Percentiles rank a stretch among this genome's conserved stretches.
These are phyloP conservation scores for Geotrichum australiense DNA, from an alignment of 1,139 yeast species.

Conservation along the genomic window DNA sequence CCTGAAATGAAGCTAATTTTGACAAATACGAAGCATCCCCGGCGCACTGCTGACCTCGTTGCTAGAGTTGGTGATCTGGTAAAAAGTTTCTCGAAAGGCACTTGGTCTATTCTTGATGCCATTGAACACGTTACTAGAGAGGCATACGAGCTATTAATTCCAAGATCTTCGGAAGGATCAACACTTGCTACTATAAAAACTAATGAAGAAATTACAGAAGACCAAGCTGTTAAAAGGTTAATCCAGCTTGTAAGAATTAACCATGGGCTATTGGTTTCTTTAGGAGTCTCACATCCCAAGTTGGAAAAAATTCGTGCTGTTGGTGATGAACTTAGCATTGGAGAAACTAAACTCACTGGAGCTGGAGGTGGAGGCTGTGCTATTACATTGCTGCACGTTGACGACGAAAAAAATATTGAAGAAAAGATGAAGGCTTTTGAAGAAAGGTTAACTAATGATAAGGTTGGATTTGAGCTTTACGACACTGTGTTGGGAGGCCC, in stretches of 20 bases:
- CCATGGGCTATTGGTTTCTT: constrained; percentile 77
- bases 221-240: constrained; percentile 29
- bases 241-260: constrained; percentile 70
- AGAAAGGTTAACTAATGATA: constrained; percentile 30
- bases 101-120: constrained; percentile 51
- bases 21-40: constrained; percentile 79
- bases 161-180: constrained; percentile 25
- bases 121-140: constrained; percentile 46
- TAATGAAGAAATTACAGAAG: neutral
- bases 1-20: constrained; percentile 70
- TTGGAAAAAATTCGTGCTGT: constrained; percentile 64
- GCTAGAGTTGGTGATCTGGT: constrained; percentile 60
- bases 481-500: constrained; percentile 82
- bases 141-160: constrained; percentile 46
- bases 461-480: constrained; percentile 65
- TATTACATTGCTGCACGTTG: constrained; percentile 65
- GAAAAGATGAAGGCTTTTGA: constrained; percentile 33
- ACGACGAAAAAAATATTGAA: constrained; percentile 33
- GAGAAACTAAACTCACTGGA: constrained; percentile 91
- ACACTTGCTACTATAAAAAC: constrained; percentile 1
- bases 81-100: constrained; percentile 47
- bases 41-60: constrained; percentile 81
- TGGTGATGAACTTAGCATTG: constrained; percentile 56
- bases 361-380: constrained; percentile 99
- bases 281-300: constrained; percentile 91